These are phyloP conservation scores for Spathaspora hagerdaliae DNA, from an alignment of 805 yeast species.

Conservation along the genomic window DNA sequence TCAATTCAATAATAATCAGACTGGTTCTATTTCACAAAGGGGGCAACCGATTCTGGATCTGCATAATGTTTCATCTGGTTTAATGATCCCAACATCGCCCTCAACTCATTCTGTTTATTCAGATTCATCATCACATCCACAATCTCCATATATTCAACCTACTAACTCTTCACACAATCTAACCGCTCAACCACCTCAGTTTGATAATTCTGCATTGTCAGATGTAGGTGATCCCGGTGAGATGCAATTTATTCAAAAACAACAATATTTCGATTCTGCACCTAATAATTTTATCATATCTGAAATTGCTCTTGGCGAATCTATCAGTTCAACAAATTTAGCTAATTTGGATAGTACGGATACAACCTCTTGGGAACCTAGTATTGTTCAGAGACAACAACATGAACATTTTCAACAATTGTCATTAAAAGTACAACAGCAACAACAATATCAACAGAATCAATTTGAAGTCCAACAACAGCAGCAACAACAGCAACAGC, in stretches of 20 bases:
- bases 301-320: constrained; percentile 37
- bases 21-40: constrained; percentile 8
- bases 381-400: constrained; percentile 3
- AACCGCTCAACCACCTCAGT: constrained; percentile 2
- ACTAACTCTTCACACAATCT: constrained; percentile 10
- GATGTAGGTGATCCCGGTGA: constrained; percentile 7
- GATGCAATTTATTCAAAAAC: background rate
- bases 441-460: constrained; percentile 3
- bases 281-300: constrained; percentile 1
- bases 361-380: background rate
- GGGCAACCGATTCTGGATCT: constrained; percentile 3
- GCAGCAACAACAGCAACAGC: constrained; percentile 2
- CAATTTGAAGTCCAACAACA: constrained; percentile 1
- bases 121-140: constrained; percentile 34
- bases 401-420: constrained; percentile 2
- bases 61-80: constrained; percentile 2
- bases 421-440: constrained; percentile 1
- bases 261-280: constrained; percentile 3
- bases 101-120: constrained; percentile 25
- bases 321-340: constrained; percentile 34
- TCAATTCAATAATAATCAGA: constrained; percentile 3
- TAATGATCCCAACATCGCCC: constrained; percentile 19
- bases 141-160: constrained; percentile 35
- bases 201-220: constrained; percentile 7
- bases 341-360: constrained; percentile 7